These are phyloP conservation scores for Vitis hybrid DNA, from an alignment of 177 flowering plant genomes.

Conservation along the genomic window DNA sequence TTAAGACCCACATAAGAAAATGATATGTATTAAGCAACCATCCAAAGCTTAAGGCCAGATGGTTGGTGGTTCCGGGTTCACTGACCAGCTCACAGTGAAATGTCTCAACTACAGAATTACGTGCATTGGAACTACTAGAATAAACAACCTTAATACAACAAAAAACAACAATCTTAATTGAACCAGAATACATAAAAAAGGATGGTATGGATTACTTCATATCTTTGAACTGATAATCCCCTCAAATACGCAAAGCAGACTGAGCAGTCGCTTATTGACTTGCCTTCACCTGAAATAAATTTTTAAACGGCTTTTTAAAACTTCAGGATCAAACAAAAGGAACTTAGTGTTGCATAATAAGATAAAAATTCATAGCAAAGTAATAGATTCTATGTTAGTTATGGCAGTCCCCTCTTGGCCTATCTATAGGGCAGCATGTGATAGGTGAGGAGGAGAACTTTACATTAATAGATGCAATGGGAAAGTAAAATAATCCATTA, in stretches of 20 bases:
- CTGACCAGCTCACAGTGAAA: not conserved
- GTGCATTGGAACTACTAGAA: too few species aligned
- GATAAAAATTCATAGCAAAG: not conserved
- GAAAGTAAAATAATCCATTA: too few species aligned
- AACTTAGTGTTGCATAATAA: not conserved
- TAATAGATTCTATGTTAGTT: not conserved
- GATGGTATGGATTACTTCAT: slow-evolving; percentile 17
- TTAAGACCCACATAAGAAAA: too few species aligned
- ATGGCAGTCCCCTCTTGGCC: not conserved
- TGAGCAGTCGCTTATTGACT: not conserved
- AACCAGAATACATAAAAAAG: not conserved
- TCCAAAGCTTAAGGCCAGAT: too few species aligned
- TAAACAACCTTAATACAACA: not conserved
- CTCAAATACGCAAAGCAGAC: slow-evolving; percentile 1
- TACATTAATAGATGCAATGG: not conserved
- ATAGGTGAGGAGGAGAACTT: not conserved
- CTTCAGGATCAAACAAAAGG: not conserved
- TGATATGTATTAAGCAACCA: too few species aligned
- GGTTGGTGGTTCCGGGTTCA: too few species aligned
- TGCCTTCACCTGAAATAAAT: not conserved
- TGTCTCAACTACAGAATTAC: not conserved
- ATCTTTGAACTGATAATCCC: not conserved
- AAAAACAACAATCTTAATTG: not conserved
- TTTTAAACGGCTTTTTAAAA: not conserved
- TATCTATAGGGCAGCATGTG: not conserved